Evolutionary conservation across 495 filamentous ascomycete species (phyloP).

Genomic region (Podospora comata): DNA sequence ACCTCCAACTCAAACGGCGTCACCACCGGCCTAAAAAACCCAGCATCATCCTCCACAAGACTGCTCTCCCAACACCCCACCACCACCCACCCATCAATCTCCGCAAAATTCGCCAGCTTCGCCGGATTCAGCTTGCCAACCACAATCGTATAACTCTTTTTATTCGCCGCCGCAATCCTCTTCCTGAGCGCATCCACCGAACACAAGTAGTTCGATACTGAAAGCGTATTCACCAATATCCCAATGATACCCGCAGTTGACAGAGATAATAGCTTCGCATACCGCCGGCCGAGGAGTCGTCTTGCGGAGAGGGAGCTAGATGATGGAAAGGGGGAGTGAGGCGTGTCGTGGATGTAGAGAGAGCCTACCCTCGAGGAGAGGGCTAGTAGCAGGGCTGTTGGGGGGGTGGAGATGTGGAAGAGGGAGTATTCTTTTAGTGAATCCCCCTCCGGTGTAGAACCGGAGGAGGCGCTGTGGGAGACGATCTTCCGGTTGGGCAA

Average conservation of each 20-base stretch:
- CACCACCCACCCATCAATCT: constrained; percentile 94
- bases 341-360: constrained; percentile 73
- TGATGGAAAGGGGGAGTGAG: constrained; percentile 40
- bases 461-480: constrained; percentile 15
- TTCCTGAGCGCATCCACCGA: constrained; percentile 68
- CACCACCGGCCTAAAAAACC: constrained; percentile 77
- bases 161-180: constrained; percentile 70
- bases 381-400: constrained; percentile 78
- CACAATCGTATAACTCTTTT: constrained; percentile 93
- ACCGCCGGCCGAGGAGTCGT: constrained; percentile 72
- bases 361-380: constrained; percentile 76
- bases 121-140: constrained; percentile 95
- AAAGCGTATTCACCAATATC: constrained; percentile 91
- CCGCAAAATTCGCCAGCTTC: constrained; percentile 93
- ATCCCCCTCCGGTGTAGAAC: constrained; percentile 29
- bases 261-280: constrained; percentile 78
- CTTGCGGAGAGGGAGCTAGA: constrained; percentile 41
- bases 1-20: constrained; percentile 88
- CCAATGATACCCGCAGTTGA: constrained; percentile 81
- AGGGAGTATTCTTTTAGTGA: constrained; percentile 67
- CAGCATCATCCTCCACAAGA: constrained; percentile 75
- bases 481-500: constrained; percentile 78
- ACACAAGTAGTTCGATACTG: constrained; percentile 82
- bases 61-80: constrained; percentile 98
- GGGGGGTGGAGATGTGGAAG: constrained; percentile 88